Evolutionary conservation across 345 rosid species (phyloP).

Genomic region (Trapa incisa): DNA sequence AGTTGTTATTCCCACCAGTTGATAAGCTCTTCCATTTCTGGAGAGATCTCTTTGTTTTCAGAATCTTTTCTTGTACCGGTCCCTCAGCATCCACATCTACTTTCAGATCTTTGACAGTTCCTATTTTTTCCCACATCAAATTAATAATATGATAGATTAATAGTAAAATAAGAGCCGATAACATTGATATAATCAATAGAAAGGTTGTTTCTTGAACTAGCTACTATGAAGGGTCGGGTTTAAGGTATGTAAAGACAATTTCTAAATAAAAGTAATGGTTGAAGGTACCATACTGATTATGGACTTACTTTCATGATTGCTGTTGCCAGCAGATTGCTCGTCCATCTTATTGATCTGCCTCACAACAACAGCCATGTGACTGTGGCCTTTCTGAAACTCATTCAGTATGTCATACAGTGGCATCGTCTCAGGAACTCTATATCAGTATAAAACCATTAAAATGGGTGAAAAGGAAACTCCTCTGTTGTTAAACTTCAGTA

Average conservation of each 20-base stretch:
- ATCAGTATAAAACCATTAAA: constrained; percentile 3
- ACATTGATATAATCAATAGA: too few relatives aligned
- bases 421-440: constrained; percentile 59
- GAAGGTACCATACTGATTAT: background rate
- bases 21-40: constrained; percentile 89
- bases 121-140: constrained; percentile 11
- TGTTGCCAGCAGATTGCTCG: constrained; percentile 14
- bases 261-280: too few relatives aligned
- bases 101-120: constrained; percentile 35
- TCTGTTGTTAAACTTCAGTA: background rate
- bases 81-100: constrained; percentile 49
- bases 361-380: constrained; percentile 96
- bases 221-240: too few relatives aligned
- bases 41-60: constrained; percentile 49
- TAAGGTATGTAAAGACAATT: too few relatives aligned
- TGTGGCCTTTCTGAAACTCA: constrained; percentile 98
- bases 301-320: constrained; percentile 25
- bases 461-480: background rate
- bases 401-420: constrained; percentile 93
- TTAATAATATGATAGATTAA: background rate
- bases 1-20: constrained; percentile 17
- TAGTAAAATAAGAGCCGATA: background rate
- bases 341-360: constrained; percentile 31
- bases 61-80: constrained; percentile 30
- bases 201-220: too few relatives aligned